phyloP scores from a whole-genome alignment of 306 rosid species.

The Medicago lupulina region DNA sequence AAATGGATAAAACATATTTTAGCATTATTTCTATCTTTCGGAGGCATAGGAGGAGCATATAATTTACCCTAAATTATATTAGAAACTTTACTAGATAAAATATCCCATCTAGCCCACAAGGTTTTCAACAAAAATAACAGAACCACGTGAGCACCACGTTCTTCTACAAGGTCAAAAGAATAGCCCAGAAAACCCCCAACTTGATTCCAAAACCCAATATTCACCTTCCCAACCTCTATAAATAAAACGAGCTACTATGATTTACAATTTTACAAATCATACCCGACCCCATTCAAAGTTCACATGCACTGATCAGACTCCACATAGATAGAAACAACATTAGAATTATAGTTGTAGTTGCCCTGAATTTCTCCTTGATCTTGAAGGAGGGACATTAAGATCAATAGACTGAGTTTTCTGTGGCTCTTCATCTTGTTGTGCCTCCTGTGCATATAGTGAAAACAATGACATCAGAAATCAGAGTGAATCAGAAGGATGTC shows the following conservation, averaged over 20 bases:
- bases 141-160: conserved; percentile 66
- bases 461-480: conserved; percentile 28
- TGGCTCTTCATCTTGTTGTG: conserved; percentile 60
- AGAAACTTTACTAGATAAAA: conserved; percentile 40
- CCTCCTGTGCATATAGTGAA: conserved; percentile 63
- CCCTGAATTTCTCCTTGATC: conserved; percentile 63
- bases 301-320: conserved; percentile 44
- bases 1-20: background rate
- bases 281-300: conserved; percentile 51
- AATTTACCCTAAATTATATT: background rate
- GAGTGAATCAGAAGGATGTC: conserved; percentile 18
- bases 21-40: background rate
- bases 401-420: conserved; percentile 48
- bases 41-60: background rate
- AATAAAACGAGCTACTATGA: conserved; percentile 63
- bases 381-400: conserved; percentile 62
- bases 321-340: conserved; percentile 43
- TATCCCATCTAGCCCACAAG: conserved; percentile 62
- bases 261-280: conserved; percentile 86
- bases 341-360: conserved; percentile 54
- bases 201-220: conserved; percentile 56
- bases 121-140: conserved; percentile 62
- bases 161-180: conserved; percentile 66
- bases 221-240: conserved; percentile 57
- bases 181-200: conserved; percentile 63